These are phyloP conservation scores for Sporothrix pallida DNA, from an alignment of 2,329 filamentous ascomycete species.

Conservation along the genomic window DNA sequence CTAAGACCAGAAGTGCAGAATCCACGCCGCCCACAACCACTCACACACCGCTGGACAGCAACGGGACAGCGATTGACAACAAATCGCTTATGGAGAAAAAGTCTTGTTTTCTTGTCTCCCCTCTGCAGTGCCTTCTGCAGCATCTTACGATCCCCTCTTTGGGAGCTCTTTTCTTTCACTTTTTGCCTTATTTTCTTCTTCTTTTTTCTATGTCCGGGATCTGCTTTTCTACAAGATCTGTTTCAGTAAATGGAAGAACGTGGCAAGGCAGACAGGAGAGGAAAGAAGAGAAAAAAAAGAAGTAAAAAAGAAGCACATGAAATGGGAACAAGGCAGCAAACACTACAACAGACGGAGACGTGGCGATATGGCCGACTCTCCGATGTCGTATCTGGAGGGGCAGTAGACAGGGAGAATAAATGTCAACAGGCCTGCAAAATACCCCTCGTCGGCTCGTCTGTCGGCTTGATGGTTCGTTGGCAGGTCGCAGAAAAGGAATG, in stretches of 20 bases:
- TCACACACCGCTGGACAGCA: too few species aligned
- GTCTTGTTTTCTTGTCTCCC: neutral
- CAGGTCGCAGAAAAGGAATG: neutral
- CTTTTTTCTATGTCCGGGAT: neutral
- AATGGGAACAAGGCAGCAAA: neutral
- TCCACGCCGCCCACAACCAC: too few species aligned
- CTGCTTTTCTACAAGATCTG: neutral
- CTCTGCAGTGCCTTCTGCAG: neutral
- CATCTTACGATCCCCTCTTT: slow-evolving; percentile 4
- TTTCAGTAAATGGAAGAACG: neutral
- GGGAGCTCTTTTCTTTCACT: neutral
- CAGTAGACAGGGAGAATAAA: neutral
- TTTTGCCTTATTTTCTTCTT: too few species aligned
- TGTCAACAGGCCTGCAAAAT: neutral
- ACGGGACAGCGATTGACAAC: slow-evolving; percentile 3
- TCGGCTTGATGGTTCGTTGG: neutral
- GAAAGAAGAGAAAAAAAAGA: neutral
- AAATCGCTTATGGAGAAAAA: neutral
- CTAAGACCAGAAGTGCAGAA: neutral
- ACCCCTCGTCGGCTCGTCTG: neutral
- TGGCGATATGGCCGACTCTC: neutral
- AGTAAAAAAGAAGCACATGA: neutral
- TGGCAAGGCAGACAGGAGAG: neutral
- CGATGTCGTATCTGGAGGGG: slow-evolving; percentile 1
- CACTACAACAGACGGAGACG: neutral